These are phyloP conservation scores for Kwoniella heveanensis DNA, from an alignment of 768 basidiomycete genomes.

Conservation along the genomic window DNA sequence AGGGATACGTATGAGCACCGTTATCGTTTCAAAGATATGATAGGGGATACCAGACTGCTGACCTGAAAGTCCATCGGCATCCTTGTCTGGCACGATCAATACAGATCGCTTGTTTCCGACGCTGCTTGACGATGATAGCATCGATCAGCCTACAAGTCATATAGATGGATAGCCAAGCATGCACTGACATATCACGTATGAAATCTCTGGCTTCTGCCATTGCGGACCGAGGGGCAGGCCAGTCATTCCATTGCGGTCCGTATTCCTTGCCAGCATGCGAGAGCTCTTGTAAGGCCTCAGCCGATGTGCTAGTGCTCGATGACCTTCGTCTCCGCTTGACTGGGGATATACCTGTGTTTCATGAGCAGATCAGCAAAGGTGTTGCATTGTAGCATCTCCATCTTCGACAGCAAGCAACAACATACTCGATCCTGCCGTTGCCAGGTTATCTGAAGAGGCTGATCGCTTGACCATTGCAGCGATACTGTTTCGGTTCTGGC, in stretches of 20 bases:
- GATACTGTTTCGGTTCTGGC: background rate
- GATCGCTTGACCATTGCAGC: slow-evolving; percentile 11
- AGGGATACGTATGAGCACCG: no score
- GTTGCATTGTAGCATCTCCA: background rate
- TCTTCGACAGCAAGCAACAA: background rate
- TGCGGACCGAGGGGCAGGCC: slow-evolving; percentile 55
- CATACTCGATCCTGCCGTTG: background rate
- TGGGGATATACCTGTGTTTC: background rate
- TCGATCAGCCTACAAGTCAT: no score
- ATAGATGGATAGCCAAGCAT: no score
- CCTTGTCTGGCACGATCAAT: slow-evolving; percentile 61
- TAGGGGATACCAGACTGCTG: background rate
- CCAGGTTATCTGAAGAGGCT: background rate
- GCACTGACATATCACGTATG: slow-evolving; percentile 54
- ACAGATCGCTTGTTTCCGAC: slow-evolving; percentile 37
- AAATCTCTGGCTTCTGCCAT: slow-evolving; percentile 52
- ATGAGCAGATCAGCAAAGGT: no score
- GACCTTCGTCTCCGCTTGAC: slow-evolving; percentile 7
- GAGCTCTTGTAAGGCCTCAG: background rate
- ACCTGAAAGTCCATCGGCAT: slow-evolving; percentile 57
- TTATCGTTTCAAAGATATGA: background rate
- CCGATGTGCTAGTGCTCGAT: slow-evolving; percentile 5
- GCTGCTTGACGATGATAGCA: slow-evolving; percentile 17
- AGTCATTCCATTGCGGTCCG: slow-evolving; percentile 49
- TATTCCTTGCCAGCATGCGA: slow-evolving; percentile 29